These are phyloP conservation scores for Trichoderma sp. DNA, from an alignment of 2,329 filamentous ascomycete genomes.

Conservation along the genomic window DNA sequence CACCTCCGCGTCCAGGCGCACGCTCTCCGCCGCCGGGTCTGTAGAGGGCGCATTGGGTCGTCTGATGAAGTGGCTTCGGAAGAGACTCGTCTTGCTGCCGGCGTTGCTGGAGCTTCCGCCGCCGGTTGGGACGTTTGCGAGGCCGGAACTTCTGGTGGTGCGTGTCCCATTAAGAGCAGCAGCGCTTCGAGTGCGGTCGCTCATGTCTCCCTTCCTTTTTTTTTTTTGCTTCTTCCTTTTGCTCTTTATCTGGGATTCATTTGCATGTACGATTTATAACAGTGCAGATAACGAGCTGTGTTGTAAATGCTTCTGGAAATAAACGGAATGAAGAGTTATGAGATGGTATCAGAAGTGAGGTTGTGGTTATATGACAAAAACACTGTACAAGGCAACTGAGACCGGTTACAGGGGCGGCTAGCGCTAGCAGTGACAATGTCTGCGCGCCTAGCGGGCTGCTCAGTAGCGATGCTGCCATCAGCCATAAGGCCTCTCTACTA, in stretches of 20 bases:
- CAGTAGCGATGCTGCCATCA: neutral
- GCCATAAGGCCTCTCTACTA: too few relatives aligned
- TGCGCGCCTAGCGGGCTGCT: neutral
- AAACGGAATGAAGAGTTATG: neutral
- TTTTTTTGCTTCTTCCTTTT: neutral
- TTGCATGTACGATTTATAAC: neutral
- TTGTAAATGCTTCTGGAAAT: neutral
- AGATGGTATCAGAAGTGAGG: neutral
- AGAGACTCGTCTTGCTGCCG: slow-evolving; percentile 51
- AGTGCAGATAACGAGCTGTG: neutral
- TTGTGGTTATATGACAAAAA: slow-evolving; percentile 2
- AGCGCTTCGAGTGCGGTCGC: slow-evolving; percentile 24
- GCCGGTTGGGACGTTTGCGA: slow-evolving; percentile 9
- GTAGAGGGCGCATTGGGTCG: slow-evolving; percentile 54
- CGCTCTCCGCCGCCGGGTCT: slow-evolving; percentile 50
- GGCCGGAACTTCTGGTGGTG: slow-evolving; percentile 17
- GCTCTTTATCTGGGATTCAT: neutral
- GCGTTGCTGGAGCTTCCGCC: neutral
- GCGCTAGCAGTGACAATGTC: slow-evolving; percentile 4
- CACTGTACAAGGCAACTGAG: neutral
- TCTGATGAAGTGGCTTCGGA: slow-evolving; percentile 62
- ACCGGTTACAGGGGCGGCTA: neutral
- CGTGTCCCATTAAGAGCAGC: slow-evolving; percentile 14
- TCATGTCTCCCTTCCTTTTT: neutral
- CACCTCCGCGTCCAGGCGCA: slow-evolving; percentile 54